These are phyloP conservation scores for Thermochaetoides thermophila DNA, from an alignment of 495 filamentous ascomycete species.

Conservation along the genomic window DNA sequence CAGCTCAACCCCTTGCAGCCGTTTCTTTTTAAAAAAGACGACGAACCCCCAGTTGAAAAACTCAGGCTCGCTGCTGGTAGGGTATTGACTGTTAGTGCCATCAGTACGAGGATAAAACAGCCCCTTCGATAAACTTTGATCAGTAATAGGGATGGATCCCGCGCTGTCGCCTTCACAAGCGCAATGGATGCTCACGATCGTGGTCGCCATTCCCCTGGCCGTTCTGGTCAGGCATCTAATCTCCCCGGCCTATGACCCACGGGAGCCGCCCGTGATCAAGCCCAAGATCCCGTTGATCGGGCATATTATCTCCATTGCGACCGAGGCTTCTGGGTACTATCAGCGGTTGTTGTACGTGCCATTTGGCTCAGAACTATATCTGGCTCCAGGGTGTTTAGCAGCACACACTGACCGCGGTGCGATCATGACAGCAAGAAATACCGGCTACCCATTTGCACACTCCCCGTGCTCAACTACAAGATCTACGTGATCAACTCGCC, in stretches of 20 bases:
- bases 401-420: no score
- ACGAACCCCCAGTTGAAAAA: no score
- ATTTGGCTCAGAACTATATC: no score
- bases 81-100: no score
- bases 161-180: no score
- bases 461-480: conserved; percentile 16
- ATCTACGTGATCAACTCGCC: conserved; percentile 11
- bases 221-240: not conserved
- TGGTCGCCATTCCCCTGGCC: not conserved
- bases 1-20: no score
- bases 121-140: no score
- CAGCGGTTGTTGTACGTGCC: conserved; percentile 7
- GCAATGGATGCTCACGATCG: not conserved
- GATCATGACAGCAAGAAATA: not conserved
- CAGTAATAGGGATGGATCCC: no score
- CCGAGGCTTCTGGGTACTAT: conserved; percentile 4
- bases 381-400: no score
- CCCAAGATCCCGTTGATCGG: conserved; percentile 12
- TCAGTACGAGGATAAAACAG: no score
- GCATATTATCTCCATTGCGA: conserved; percentile 5
- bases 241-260: conserved; percentile 7
- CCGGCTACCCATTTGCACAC: conserved; percentile 23
- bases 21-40: no score
- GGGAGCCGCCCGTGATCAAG: conserved; percentile 10
- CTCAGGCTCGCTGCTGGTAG: no score